Evolutionary conservation across 179 eudicot genomes (phyloP).

Genomic region (Vitellaria paradoxa): DNA sequence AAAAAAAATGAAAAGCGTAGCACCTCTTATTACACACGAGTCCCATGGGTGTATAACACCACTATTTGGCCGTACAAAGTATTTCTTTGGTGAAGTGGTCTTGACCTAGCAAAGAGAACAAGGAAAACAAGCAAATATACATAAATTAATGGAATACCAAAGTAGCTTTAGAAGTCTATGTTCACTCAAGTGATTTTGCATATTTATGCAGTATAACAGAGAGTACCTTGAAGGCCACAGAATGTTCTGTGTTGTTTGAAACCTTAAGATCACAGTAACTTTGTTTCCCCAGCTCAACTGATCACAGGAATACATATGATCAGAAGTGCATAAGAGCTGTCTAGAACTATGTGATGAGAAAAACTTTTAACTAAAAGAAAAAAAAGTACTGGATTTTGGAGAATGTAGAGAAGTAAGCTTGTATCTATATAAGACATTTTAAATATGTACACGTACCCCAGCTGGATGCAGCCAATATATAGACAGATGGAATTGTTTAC

Average conservation of each 20-base stretch:
- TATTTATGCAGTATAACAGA: neutral
- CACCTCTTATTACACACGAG: constrained; percentile 79
- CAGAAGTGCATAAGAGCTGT: neutral
- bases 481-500: neutral
- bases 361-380: neutral
- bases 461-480: constrained; percentile 8
- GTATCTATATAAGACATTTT: neutral
- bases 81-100: constrained; percentile 88
- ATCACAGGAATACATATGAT: neutral
- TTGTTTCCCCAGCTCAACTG: constrained; percentile 88
- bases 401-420: neutral
- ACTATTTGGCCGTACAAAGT: constrained; percentile 82
- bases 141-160: constrained; percentile 26
- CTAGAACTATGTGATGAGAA: neutral
- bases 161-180: too few relatives aligned
- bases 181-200: neutral
- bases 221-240: constrained; percentile 81
- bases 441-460: neutral
- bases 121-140: neutral
- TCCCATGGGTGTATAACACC: constrained; percentile 88
- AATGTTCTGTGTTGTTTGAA: constrained; percentile 55
- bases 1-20: constrained; percentile 13
- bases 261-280: constrained; percentile 72
- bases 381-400: neutral
- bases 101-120: constrained; percentile 54